Evolutionary conservation across 805 yeast species (phyloP), one percentile per base, ranked within the genome.

Genomic region (Yamadazyma ubonensis): DNA sequence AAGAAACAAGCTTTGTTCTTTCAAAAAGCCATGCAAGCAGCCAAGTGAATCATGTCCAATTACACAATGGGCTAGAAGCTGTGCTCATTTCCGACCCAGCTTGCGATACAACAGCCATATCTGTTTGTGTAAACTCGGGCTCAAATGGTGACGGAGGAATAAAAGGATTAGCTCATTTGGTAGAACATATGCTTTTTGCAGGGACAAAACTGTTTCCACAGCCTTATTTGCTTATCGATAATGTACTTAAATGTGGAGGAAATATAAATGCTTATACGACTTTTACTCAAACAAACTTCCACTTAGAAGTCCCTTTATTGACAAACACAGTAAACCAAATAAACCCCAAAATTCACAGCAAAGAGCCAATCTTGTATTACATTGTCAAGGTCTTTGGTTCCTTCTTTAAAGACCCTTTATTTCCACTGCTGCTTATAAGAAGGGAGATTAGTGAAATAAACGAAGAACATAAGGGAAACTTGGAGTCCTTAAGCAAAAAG

Each of bases 101-200:
- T 0, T 76, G 79, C 11, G 80, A 77, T 31, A 50, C 71, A 10
- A 81, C 85, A 3, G 74, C 93, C 0, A 82, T 86, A 14, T 79
- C 95, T 1, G 52, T 91, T 5, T 76, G 86, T 27, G 87, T 89
- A 2, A 81, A 82, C 3, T 69, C 86, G 0, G 99, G 99, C 6
- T 81, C 96, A 2, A 81, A 80, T 52, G 71, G 80, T 33, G 97
- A 91, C 49, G 91, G 95, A 0, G 67, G 63, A 5, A 50, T 83
- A 1, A 79, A 79, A 0, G 99, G 99, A 0, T 55, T 91, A 26
- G 98, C 98, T 0, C 99, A 91, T 64, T 37, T 56, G 41, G 43
- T 58, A 44, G 58, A 59, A 42, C 58, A 54, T 42, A 33, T 55
- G 44, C 39, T 57, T 18, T 65, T 55, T 46, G 46, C 52, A 40